Evolutionary conservation across 805 yeast genomes (phyloP).

Genomic region (Millerozyma miso): DNA sequence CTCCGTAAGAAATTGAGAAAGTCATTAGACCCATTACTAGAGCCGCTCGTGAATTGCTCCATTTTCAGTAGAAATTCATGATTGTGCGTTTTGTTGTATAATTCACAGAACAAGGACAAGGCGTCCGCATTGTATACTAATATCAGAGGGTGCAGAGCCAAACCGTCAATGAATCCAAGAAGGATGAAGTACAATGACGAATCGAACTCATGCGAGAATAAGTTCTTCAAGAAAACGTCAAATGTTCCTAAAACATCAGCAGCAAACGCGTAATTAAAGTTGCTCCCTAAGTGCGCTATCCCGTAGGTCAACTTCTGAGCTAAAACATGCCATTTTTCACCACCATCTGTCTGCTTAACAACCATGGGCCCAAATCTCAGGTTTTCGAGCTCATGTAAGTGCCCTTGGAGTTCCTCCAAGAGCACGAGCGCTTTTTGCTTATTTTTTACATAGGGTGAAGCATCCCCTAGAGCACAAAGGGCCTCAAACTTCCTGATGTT

Average conservation of each 20-base stretch:
- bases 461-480: slow-evolving; percentile 51
- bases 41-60: neutral
- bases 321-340: slow-evolving; percentile 33
- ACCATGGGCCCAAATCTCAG: slow-evolving; percentile 41
- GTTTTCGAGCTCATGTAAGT: slow-evolving; percentile 43
- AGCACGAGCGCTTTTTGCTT: slow-evolving; percentile 38
- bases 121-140: slow-evolving; percentile 24
- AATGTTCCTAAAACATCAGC: slow-evolving; percentile 25
- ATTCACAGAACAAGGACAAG: slow-evolving; percentile 29
- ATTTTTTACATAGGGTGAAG: slow-evolving; percentile 23
- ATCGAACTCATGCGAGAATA: slow-evolving; percentile 20
- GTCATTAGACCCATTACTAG: neutral
- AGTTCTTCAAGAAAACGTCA: slow-evolving; percentile 19
- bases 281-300: slow-evolving; percentile 25
- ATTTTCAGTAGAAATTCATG: neutral
- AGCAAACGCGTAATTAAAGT: slow-evolving; percentile 16
- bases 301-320: slow-evolving; percentile 32
- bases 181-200: slow-evolving; percentile 32
- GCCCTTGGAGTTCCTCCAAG: slow-evolving; percentile 40
- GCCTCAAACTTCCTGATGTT: slow-evolving; percentile 53
- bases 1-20: neutral
- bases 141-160: slow-evolving; percentile 22
- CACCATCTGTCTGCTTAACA: slow-evolving; percentile 20
- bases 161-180: slow-evolving; percentile 31
- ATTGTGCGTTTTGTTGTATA: neutral